Evolutionary conservation across 441 rosid species (phyloP), one percentile per base, ranked within the genome.

Genomic region (Capsella rubella): DNA sequence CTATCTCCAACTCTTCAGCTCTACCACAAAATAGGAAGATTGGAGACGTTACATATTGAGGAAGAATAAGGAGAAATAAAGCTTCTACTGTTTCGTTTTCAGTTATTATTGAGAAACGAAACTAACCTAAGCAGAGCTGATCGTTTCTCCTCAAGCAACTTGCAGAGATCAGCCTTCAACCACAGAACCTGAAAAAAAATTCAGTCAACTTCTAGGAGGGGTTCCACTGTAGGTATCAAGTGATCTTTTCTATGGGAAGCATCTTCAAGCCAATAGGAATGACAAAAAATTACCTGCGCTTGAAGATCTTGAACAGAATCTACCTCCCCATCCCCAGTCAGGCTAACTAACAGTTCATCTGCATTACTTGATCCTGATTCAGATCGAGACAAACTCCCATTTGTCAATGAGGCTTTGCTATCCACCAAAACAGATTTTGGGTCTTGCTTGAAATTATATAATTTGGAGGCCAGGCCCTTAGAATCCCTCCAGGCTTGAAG

Each of bases 1-100:
- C 99, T 11, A 95, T 95, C 86, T 95, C 99, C 84, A 95, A 82
- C 83, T 95, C 99, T 82, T 95, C 98, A 74, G 99, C 95, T 82
- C 99, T 95, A 76, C 68, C 51, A 69, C 78, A 74, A 29, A 58
- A 65, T 63, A 57, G 50, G 34, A 71, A 64, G 40, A n/a, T 64
- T 35, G 49, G 53, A 31, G 55, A 55, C 16, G 72, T 54, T 67
- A 67, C 57, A 73, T 55, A 67, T 18, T 27, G 34, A 66, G 25
- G 32, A 65, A 52, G 18, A 58, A 40, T 16, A 27, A 15, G 45
- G 50, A 54, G 46, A 62, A 11, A 53, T 29, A 8, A 6, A 15
- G 18, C 2, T 42, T 46, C 14, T 18, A 56, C 8, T 46, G 3
- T n/a, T 3, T 12, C n/a, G 12, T 50, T 10, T 49, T 55, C 25